These are phyloP conservation scores for Chrysosporium queenslandicum DNA, from an alignment of 2,329 filamentous ascomycete species.

Conservation along the genomic window DNA sequence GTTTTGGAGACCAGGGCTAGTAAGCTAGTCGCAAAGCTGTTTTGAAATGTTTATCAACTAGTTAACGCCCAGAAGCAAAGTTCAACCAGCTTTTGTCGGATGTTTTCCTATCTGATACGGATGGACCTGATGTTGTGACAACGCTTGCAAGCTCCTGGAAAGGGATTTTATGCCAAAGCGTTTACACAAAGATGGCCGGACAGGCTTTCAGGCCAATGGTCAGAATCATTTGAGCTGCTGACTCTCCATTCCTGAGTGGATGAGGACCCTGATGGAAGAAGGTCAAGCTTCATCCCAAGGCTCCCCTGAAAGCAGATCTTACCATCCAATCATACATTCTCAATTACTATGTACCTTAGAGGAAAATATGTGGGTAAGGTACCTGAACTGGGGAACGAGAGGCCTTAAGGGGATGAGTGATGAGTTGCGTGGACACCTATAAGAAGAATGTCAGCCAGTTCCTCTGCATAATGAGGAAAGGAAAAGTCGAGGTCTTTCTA, in stretches of 20 bases:
- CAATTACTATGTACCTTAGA: conserved; percentile 9
- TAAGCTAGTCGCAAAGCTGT: too few species aligned
- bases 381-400: neutral
- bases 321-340: neutral
- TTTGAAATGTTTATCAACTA: too few species aligned
- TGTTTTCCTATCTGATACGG: too few species aligned
- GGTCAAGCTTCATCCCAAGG: neutral
- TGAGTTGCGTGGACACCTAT: neutral
- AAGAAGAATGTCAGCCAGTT: neutral
- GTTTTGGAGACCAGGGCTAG: too few species aligned
- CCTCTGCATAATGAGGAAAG: neutral
- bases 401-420: neutral
- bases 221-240: too few species aligned
- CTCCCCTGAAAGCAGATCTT: neutral
- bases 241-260: neutral
- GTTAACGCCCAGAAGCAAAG: too few species aligned
- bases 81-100: too few species aligned
- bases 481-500: neutral
- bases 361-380: neutral
- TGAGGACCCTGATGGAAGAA: conserved; percentile 6
- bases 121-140: too few species aligned
- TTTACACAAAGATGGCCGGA: too few species aligned
- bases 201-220: too few species aligned
- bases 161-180: too few species aligned
- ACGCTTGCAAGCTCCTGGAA: too few species aligned